Conservation (phyloP, 139 green algal genomes). For the Volvox africanus region DNA sequence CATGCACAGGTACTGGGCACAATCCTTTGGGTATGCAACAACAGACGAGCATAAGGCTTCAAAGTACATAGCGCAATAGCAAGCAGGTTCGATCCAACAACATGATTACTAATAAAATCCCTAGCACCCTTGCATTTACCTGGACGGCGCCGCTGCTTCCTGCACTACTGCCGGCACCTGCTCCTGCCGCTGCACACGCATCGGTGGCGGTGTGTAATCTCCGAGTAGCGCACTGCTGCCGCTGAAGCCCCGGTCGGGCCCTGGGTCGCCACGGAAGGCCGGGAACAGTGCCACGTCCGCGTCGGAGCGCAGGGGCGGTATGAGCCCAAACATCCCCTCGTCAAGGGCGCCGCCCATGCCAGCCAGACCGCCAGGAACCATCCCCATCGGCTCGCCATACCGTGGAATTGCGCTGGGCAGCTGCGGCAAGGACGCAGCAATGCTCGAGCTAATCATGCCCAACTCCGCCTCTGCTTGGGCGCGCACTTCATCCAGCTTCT, state of each 20-base stretch:
- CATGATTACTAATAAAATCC: no score
- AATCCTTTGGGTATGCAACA: no score
- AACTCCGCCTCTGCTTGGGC: constrained; percentile 89
- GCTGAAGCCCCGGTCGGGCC: constrained; percentile 39
- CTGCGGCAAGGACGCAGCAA: constrained; percentile 63
- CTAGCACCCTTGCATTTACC: not conserved
- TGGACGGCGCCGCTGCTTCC: constrained; percentile 19
- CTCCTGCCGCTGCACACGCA: constrained; percentile 23
- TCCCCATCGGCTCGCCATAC: constrained; percentile 20
- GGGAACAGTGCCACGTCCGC: constrained; percentile 54
- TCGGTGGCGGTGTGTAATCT: constrained; percentile 57
- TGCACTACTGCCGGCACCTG: not conserved
- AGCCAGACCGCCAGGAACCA: not conserved
- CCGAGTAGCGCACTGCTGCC: constrained; percentile 62
- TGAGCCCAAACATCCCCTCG: constrained; percentile 55
- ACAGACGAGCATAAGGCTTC: no score
- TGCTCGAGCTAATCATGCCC: constrained; percentile 78
- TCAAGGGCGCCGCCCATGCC: constrained; percentile 37
- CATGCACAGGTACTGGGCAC: no score
- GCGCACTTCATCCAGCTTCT: constrained; percentile 93
- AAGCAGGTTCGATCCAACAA: no score
- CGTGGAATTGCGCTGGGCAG: constrained; percentile 56
- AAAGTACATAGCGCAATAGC: no score
- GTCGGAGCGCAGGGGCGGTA: constrained; percentile 65
- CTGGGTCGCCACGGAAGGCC: constrained; percentile 49